phyloP scores from a whole-genome alignment of 257 asterid genomes.

The Nemophila menziesii region DNA sequence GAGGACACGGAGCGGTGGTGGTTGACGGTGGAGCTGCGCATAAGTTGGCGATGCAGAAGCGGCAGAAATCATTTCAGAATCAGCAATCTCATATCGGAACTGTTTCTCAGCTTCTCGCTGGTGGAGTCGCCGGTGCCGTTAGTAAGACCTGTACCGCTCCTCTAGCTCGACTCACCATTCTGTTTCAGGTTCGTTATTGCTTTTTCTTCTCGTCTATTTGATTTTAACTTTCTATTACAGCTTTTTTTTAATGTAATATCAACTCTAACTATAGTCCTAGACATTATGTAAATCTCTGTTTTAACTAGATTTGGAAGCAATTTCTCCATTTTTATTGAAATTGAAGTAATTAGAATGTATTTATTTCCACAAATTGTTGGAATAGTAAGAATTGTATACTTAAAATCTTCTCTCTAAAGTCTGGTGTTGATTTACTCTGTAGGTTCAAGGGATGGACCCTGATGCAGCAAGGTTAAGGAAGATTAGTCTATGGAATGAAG shows the following conservation, averaged over 20 bases:
- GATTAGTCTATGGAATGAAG: constrained; percentile 66
- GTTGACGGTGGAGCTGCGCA: constrained; percentile 27
- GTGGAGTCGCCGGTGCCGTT: constrained; percentile 86
- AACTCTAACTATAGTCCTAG: no score
- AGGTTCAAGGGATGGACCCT: constrained; percentile 76
- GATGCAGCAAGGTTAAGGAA: constrained; percentile 41
- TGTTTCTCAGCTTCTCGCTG: constrained; percentile 67
- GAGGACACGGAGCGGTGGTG: constrained; percentile 37
- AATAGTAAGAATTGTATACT: no score
- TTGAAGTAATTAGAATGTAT: no score
- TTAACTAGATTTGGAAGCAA: no score
- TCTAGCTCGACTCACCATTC: constrained; percentile 77
- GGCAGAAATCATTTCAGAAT: constrained; percentile 25
- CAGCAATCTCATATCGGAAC: constrained; percentile 43
- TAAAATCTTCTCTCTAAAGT: no score
- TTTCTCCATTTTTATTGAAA: no score
- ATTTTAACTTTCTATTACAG: background rate
- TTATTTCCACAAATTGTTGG: no score
- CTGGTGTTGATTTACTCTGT: constrained; percentile 11
- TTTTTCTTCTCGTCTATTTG: background rate
- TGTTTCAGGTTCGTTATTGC: constrained; percentile 44
- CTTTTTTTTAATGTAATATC: no score
- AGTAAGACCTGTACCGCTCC: constrained; percentile 91
- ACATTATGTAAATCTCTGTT: no score
- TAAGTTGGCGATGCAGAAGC: constrained; percentile 17